A percentile compares a stretch with the other conserved stretches of the same genome.
phyloP scores from a whole-genome alignment of 345 rosid species.

The Capsella bursapastoris region DNA sequence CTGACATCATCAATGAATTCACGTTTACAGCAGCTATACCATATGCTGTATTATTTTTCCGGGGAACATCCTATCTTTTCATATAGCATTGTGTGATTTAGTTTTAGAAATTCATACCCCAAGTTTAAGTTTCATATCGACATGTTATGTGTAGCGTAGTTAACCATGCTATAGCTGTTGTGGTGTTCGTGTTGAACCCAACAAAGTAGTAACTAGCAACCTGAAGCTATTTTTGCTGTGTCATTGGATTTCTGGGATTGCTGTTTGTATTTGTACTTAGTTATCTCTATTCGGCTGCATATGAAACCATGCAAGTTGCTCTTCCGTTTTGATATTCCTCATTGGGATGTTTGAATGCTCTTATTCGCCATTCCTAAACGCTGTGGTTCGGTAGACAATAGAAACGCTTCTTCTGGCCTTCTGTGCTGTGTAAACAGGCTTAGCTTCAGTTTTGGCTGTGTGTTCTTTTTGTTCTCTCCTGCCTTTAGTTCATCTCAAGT shows the following conservation, averaged over 20 bases:
- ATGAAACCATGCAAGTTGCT: not conserved
- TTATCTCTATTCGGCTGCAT: constrained; percentile 10
- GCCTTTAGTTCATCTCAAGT: constrained; percentile 13
- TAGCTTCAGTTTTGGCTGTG: not conserved
- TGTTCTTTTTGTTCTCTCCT: not conserved
- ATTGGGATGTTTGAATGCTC: not conserved
- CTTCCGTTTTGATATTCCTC: not conserved
- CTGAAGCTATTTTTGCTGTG: not conserved
- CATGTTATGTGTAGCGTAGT: not conserved
- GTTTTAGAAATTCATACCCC: constrained; percentile 2
- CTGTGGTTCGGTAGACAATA: not conserved
- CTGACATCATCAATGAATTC: not conserved
- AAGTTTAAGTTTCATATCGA: not conserved
- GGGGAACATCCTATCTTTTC: not conserved
- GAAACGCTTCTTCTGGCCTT: no score
- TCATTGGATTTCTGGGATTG: not conserved
- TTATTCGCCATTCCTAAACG: not conserved
- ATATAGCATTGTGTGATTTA: not conserved
- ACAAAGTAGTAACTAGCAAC: constrained; percentile 6
- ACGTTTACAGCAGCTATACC: not conserved
- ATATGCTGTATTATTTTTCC: not conserved
- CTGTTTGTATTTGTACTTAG: constrained; percentile 3
- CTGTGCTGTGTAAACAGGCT: not conserved
- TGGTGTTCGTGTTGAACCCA: not conserved
- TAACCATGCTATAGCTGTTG: no score